These are phyloP conservation scores for Thraustochytrium striatum DNA, from an alignment of 352 stramenopile genomes.

Conservation along the genomic window DNA sequence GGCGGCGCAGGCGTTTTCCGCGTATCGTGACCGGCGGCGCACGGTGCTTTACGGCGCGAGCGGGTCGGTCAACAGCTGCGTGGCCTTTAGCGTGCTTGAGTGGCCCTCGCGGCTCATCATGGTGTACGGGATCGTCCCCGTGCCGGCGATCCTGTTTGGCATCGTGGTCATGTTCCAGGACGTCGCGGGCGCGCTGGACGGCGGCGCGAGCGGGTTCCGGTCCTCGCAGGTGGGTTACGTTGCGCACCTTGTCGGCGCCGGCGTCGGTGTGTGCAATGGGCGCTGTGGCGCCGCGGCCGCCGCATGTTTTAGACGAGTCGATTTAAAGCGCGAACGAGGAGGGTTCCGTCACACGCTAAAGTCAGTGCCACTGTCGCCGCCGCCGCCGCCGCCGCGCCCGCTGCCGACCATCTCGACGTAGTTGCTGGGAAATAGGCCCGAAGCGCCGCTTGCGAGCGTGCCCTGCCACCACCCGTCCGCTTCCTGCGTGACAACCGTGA, in stretches of 20 bases:
- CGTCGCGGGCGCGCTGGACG: slow-evolving; percentile 9
- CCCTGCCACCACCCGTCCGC: slow-evolving; percentile 37
- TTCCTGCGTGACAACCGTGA: slow-evolving; percentile 21
- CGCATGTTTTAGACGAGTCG: too few relatives aligned
- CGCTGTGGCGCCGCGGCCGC: too few relatives aligned
- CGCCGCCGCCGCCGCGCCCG: background rate
- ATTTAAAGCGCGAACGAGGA: too few relatives aligned
- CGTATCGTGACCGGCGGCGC: slow-evolving; percentile 7
- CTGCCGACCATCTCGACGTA: slow-evolving; percentile 1
- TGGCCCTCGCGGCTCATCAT: background rate
- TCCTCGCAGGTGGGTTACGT: too few relatives aligned
- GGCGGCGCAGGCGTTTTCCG: background rate
- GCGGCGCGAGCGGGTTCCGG: too few relatives aligned
- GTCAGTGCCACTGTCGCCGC: too few relatives aligned
- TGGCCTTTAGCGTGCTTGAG: slow-evolving; percentile 15
- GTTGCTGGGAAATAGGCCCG: slow-evolving; percentile 35
- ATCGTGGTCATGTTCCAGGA: slow-evolving; percentile 42
- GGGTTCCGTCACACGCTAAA: too few relatives aligned
- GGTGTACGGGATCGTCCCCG: slow-evolving; percentile 4
- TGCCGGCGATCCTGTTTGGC: background rate
- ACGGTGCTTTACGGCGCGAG: slow-evolving; percentile 8
- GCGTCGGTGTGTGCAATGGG: too few relatives aligned
- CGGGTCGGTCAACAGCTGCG: slow-evolving; percentile 14
- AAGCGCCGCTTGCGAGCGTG: background rate
- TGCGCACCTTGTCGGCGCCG: too few relatives aligned